Evolutionary conservation across 805 yeast species (phyloP).

Genomic region (Saccharomyces mikatae): DNA sequence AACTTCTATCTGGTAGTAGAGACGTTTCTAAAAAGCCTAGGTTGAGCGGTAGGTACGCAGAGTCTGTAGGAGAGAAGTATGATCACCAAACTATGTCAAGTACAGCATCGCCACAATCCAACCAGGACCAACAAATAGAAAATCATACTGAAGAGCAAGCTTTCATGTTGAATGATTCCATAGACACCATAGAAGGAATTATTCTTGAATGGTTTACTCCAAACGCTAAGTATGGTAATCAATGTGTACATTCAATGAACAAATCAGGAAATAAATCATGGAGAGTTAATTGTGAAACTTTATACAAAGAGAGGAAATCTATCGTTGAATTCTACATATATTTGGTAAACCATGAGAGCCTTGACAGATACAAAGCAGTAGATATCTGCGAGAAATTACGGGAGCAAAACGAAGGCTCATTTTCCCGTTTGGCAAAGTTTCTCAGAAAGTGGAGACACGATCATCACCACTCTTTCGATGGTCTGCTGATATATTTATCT

Average conservation of each 20-base stretch:
- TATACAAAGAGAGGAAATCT: constrained; percentile 24
- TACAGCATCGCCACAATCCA: background rate
- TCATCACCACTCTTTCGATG: constrained; percentile 11
- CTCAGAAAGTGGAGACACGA: constrained; percentile 20
- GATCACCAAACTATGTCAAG: background rate
- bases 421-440: constrained; percentile 11
- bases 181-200: constrained; percentile 20
- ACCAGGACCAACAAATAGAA: background rate
- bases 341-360: constrained; percentile 18
- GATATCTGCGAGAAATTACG: constrained; percentile 15
- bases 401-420: constrained; percentile 1
- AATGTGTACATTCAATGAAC: constrained; percentile 30
- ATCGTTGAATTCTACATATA: constrained; percentile 27
- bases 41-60: background rate
- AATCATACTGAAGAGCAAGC: background rate
- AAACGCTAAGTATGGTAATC: constrained; percentile 19
- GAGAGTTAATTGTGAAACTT: constrained; percentile 17
- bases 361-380: constrained; percentile 23
- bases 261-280: constrained; percentile 22
- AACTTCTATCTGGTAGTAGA: background rate
- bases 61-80: background rate
- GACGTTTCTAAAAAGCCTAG: background rate
- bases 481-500: constrained; percentile 1
- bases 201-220: constrained; percentile 31
- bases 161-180: constrained; percentile 15